Base-by-base conservation (phyloP, 2,329 filamentous ascomycete species). In the Aspergillus unguis region DNA sequence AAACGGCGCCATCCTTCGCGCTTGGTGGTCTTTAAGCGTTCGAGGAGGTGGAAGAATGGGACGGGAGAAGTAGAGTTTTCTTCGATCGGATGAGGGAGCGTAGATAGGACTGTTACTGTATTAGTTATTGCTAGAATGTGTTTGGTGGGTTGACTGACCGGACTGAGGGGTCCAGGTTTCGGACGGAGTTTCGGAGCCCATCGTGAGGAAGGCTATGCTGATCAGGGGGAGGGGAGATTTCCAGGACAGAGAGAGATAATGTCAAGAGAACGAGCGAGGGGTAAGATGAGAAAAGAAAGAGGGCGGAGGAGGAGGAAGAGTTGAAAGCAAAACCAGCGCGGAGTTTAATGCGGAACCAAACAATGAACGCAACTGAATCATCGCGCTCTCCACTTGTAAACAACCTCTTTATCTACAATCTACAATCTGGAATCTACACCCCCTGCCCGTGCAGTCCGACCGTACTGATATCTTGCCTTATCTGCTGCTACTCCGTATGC, bases 1-100 rank as follows among this genome's bases (percentile, higher is more conserved):
- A 96, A 96, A 35, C 94, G 84, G 51, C 88, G 84, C 94, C 94
- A 99, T 59, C 94, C 94, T 74, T 96, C 94, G 55, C 94, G 87
- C 73, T 95, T 95, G 56, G 89, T 96, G 6, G 92, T 96, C 82
- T 99, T 99, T 52, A 99, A 82, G 45, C 89, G 87, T 73, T 95
- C 89, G 58, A 99, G 83, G 55, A 96, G 80, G 77, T 99, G 94
- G 74, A 99, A 95, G 78, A 96, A 97, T 32, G 91, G 84, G 8
- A 97, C 70, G 1, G 92, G 92, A 0, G 91, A 94, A 54, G 77
- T 71, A 6, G 87, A 81, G 51, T 82, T 78, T 60, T 85, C 79
- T 26, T 74, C 65, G 2, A 82, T 82, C n/a, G 79, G 81, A 54
- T 80, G 79, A 28, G 81, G 76, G 43, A 95, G 80, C 2, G 81